These are phyloP conservation scores for Dionaea muscipula DNA, from an alignment of 179 eudicot species.

Conservation along the genomic window DNA sequence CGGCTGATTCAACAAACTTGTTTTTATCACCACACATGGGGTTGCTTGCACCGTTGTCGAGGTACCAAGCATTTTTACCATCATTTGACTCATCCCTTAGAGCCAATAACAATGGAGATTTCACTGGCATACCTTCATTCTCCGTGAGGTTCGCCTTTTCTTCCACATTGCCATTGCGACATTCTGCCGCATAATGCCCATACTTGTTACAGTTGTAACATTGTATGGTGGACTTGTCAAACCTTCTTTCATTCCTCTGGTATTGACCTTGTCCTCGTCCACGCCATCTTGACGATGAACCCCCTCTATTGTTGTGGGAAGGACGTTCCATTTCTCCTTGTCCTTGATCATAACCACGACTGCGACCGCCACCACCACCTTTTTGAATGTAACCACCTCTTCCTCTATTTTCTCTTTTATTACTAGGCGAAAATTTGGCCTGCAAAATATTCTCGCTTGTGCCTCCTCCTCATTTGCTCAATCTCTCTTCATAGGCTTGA, in stretches of 20 bases:
- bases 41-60: neutral
- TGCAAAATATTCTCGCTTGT: neutral
- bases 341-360: too few species aligned
- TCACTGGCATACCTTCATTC: neutral
- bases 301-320: too few species aligned
- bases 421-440: neutral
- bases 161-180: neutral
- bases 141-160: neutral
- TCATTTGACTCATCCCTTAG: too few species aligned
- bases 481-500: neutral
- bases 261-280: too few species aligned
- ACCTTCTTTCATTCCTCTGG: neutral
- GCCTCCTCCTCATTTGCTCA: neutral
- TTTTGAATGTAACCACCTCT: neutral
- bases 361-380: neutral
- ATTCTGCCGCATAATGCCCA: too few species aligned
- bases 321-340: too few species aligned
- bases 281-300: too few species aligned
- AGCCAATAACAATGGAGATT: neutral
- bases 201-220: neutral
- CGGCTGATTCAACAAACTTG: neutral
- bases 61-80: neutral
- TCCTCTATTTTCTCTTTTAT: neutral
- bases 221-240: neutral
- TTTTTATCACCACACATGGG: neutral